Evolutionary conservation across 2,329 filamentous ascomycete genomes (phyloP).

Genomic region (Pseudogymnoascus sp.): DNA sequence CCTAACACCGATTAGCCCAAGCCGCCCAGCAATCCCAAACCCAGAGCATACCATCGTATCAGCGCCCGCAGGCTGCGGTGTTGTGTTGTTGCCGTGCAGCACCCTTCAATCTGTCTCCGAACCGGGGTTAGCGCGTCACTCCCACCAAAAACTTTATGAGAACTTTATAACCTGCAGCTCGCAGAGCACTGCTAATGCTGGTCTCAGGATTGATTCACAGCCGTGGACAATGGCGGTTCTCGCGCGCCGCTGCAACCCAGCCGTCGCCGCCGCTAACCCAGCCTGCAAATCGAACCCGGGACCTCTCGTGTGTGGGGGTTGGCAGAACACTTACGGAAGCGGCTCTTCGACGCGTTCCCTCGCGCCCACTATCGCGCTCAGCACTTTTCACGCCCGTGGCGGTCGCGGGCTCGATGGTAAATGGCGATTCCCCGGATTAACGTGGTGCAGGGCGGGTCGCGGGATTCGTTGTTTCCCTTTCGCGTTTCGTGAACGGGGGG

Average conservation of each 20-base stretch:
- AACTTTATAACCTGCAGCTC: background rate
- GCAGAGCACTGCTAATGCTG: background rate
- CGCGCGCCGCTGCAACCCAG: background rate
- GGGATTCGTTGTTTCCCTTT: background rate
- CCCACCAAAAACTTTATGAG: background rate
- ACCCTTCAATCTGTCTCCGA: background rate
- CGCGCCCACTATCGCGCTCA: background rate
- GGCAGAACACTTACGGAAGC: background rate
- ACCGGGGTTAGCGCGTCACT: background rate
- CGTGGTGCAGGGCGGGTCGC: too few species aligned
- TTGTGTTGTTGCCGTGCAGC: background rate
- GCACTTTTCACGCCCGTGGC: background rate
- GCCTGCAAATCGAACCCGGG: background rate
- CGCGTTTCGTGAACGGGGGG: background rate
- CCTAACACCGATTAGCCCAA: slow-evolving; percentile 42
- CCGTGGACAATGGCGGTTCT: background rate
- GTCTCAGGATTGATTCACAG: background rate
- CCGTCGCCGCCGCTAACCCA: background rate
- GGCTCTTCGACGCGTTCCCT: background rate
- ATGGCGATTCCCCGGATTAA: background rate
- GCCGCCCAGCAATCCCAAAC: slow-evolving; percentile 4
- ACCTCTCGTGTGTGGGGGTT: background rate
- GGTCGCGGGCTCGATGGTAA: background rate
- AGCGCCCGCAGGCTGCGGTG: background rate
- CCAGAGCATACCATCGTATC: background rate